Evolutionary conservation across 1,284 basidiomycete species (phyloP), one percentile per base, ranked within the genome.

Genomic region (Peniophora sp.): DNA sequence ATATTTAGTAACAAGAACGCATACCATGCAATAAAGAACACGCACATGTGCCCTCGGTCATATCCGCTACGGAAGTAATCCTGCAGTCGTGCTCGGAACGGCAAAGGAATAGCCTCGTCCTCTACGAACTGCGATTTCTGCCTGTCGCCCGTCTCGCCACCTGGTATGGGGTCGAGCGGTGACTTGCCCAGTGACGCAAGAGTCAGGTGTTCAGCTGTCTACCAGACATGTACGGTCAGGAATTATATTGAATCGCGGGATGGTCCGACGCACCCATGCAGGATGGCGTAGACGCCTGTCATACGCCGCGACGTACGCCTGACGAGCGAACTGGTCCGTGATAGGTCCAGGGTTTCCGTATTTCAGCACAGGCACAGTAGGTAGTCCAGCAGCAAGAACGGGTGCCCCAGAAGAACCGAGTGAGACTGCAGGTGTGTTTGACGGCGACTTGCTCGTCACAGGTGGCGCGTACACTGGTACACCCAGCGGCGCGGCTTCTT

Each of bases 1-100:
- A 39, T 14, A 48, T 51, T 32, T 3, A 6, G n/a, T 12, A 11
- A 24, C 15, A 36, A 10, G 20, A 41, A 20, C 32, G 17, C 34
- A 15, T 2, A 11, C 18, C 1, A 20, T 23, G 34, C 46, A 24
- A 39, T 36, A 35, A 41, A 46, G 17, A 18, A 24, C 43, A 72
- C 83, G 47, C 55, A 87, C 95, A 99, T 98, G 67, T 99, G 96
- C 43, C 96, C 97, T 15, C 96, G 83, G 64, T 97, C 96, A 67
- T 98, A 99, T 12, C 96, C 96, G 59, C 90, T 94, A 53, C 79
- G 76, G 68, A 97, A 96, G 66, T 98, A 96, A 64, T 97, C 93
- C 59, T 84, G 75, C 56, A 98, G 72, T 54, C 81, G 87, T 0
- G 96, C 88, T 24, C 95, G 79, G 75, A 98, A 99, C 50, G 73